Percentiles rank a stretch among this genome's conserved stretches.
These are phyloP conservation scores for Clarireedia monteithiana DNA, from an alignment of 2,329 filamentous ascomycete genomes.

Conservation along the genomic window DNA sequence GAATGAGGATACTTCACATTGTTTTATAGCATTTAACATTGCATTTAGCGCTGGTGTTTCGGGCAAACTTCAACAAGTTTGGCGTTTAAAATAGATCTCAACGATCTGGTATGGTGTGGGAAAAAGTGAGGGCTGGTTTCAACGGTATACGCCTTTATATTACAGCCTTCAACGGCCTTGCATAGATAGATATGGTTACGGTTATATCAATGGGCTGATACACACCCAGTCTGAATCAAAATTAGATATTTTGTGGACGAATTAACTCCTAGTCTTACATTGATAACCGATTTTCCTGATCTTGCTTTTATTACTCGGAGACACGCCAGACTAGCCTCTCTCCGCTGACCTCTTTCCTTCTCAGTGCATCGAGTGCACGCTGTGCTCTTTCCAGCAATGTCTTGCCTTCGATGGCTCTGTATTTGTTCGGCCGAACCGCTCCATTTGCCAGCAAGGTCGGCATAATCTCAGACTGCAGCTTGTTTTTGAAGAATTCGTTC, in stretches of 20 bases:
- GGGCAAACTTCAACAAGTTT: constrained; percentile 31
- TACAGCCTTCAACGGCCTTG: constrained; percentile 11
- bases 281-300: not conserved
- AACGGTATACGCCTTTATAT: constrained; percentile 7
- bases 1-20: constrained; percentile 11
- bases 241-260: not conserved
- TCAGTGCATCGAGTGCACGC: constrained; percentile 35
- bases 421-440: constrained; percentile 34
- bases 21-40: constrained; percentile 18
- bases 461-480: constrained; percentile 23
- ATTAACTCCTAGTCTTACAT: not conserved
- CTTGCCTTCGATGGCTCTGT: constrained; percentile 34
- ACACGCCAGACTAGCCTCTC: constrained; percentile 34
- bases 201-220: not conserved
- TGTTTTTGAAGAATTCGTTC: constrained; percentile 45
- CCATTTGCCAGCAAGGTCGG: constrained; percentile 29
- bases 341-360: constrained; percentile 37
- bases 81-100: constrained; percentile 27
- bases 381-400: constrained; percentile 31
- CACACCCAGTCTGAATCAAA: not conserved
- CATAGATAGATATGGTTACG: constrained; percentile 2
- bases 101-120: constrained; percentile 17
- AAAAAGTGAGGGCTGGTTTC: constrained; percentile 2
- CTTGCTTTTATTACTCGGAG: not conserved
- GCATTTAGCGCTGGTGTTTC: constrained; percentile 29